Evolutionary conservation across 176 grass and related monocot species (phyloP).

Genomic region (Rhynchospora breviuscula): DNA sequence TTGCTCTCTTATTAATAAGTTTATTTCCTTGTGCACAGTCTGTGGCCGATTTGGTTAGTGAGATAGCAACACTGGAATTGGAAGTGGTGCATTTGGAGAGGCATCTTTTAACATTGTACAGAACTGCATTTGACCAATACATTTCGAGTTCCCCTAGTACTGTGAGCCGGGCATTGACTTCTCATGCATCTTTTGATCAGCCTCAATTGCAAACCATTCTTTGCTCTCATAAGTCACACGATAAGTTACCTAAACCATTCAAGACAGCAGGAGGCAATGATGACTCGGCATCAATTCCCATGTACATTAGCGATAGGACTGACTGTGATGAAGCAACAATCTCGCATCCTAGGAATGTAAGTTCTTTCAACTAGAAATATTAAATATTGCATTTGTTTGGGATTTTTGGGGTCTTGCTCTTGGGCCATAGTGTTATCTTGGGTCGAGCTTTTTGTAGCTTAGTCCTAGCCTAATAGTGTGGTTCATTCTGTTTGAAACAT

Average conservation of each 20-base stretch:
- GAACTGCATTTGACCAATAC: conserved; percentile 64
- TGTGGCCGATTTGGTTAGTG: conserved; percentile 50
- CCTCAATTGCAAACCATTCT: conserved; percentile 9
- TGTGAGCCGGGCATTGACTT: conserved; percentile 29
- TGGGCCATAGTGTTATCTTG: background rate
- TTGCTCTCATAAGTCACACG: conserved; percentile 27
- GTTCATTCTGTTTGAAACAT: conserved; percentile 1
- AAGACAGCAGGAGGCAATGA: conserved; percentile 28
- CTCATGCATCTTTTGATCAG: conserved; percentile 12
- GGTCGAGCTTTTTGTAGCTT: background rate
- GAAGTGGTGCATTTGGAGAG: conserved; percentile 70
- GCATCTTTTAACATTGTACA: conserved; percentile 79
- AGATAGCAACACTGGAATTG: conserved; percentile 79
- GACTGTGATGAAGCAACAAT: conserved; percentile 37
- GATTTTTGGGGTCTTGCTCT: background rate
- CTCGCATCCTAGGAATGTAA: conserved; percentile 48
- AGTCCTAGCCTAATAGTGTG: background rate
- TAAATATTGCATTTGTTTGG: background rate
- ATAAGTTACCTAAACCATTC: conserved; percentile 19
- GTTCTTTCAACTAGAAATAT: background rate
- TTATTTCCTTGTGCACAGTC: conserved; percentile 30
- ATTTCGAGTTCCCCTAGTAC: conserved; percentile 35
- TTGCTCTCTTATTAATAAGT: background rate
- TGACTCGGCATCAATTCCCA: conserved; percentile 36
- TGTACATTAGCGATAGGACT: conserved; percentile 38